These are phyloP conservation scores for Fragaria vesca DNA, from an alignment of 306 rosid species.

Conservation along the genomic window DNA sequence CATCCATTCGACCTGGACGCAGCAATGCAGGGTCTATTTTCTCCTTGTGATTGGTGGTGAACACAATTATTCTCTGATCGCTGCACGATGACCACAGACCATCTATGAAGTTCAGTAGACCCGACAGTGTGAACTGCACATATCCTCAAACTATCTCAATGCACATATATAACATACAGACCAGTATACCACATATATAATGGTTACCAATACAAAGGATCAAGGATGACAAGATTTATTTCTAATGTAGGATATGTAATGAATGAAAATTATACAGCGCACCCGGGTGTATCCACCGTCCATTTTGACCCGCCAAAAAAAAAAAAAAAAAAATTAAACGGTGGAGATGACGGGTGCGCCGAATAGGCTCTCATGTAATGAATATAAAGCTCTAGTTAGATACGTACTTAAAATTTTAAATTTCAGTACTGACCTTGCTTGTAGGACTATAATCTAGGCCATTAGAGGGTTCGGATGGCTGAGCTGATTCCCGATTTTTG, in stretches of 20 bases:
- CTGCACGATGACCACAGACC: slow-evolving; percentile 64
- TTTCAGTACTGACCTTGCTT: neutral
- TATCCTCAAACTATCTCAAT: neutral
- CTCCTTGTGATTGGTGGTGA: slow-evolving; percentile 60
- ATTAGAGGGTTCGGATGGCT: neutral
- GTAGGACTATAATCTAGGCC: neutral
- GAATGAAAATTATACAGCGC: too few species aligned
- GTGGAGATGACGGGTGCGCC: too few species aligned
- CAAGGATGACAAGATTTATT: neutral
- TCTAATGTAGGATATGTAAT: neutral
- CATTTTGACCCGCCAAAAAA: too few species aligned
- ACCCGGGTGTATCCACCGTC: too few species aligned
- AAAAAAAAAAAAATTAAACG: too few species aligned
- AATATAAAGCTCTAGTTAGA: neutral
- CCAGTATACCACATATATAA: neutral
- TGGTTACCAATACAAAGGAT: neutral
- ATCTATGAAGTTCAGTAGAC: slow-evolving; percentile 48
- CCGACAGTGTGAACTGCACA: slow-evolving; percentile 31
- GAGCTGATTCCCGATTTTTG: neutral
- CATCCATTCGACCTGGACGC: slow-evolving; percentile 59
- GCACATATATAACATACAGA: slow-evolving; percentile 6
- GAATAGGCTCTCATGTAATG: too few species aligned
- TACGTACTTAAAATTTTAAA: neutral
- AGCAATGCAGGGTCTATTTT: slow-evolving; percentile 47
- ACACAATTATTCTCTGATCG: slow-evolving; percentile 53